phyloP scores from a whole-genome alignment of 2,329 filamentous ascomycete species.

The Leptographium procerum region DNA sequence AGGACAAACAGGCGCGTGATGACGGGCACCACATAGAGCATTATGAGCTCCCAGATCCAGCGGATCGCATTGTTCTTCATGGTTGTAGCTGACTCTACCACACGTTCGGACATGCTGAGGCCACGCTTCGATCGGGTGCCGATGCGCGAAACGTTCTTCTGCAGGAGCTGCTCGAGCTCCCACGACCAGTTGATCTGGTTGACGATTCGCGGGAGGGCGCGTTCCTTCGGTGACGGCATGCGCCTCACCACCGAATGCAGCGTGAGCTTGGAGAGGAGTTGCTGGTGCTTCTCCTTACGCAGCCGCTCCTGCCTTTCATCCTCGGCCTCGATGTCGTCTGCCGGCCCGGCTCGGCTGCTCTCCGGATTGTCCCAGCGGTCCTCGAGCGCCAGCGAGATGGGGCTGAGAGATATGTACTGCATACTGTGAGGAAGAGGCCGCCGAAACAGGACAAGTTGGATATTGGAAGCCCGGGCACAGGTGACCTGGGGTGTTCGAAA shows the following conservation, averaged over 20 bases:
- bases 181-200: conserved; percentile 94
- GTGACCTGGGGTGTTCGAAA: conserved; percentile 57
- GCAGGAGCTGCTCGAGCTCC: conserved; percentile 75
- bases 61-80: conserved; percentile 65
- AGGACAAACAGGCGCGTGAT: conserved; percentile 64
- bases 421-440: conserved; percentile 75
- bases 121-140: conserved; percentile 70
- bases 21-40: conserved; percentile 67
- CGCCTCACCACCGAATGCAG: conserved; percentile 76
- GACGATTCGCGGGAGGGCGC: conserved; percentile 67
- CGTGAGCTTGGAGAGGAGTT: conserved; percentile 74
- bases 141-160: conserved; percentile 81
- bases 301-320: conserved; percentile 54
- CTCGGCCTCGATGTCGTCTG: conserved; percentile 52
- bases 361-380: conserved; percentile 44
- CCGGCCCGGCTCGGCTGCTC: conserved; percentile 20
- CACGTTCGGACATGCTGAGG: conserved; percentile 84
- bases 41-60: conserved; percentile 59
- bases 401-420: conserved; percentile 90
- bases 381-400: conserved; percentile 76
- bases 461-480: conserved; percentile 58
- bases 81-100: conserved; percentile 85
- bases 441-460: conserved; percentile 85
- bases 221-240: conserved; percentile 69
- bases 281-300: conserved; percentile 47